Conservation (phyloP, 75 land plant species). For the Pinus tabuliformis region DNA sequence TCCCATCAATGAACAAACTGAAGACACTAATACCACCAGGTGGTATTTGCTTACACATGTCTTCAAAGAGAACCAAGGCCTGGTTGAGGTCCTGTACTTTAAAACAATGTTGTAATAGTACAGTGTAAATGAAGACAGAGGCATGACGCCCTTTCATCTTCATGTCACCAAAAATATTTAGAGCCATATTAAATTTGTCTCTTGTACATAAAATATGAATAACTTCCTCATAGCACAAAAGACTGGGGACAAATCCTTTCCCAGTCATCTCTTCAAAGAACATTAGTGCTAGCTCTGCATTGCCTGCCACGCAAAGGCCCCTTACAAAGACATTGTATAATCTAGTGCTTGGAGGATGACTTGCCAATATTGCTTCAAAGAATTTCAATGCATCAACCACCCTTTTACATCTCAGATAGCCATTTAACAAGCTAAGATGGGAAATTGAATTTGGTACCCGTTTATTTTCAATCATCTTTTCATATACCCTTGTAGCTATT, state of each 20-base stretch:
- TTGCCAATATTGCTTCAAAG: constrained; percentile 20
- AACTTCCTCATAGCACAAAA: constrained; percentile 47
- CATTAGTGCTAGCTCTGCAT: constrained; percentile 31
- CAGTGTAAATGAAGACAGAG: constrained; percentile 47
- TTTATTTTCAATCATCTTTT: constrained; percentile 31
- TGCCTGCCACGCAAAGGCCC: constrained; percentile 2
- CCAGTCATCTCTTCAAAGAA: constrained; percentile 25
- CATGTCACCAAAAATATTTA: constrained; percentile 34
- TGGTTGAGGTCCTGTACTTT: constrained; percentile 15
- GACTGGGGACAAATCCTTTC: constrained; percentile 27
- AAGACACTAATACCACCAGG: constrained; percentile 2
- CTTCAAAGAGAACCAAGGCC: constrained; percentile 28
- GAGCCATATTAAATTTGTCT: constrained; percentile 22
- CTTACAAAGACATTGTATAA: constrained; percentile 35
- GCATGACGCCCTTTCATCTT: constrained; percentile 20
- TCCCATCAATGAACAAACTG: constrained; percentile 28
- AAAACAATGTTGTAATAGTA: constrained; percentile 33
- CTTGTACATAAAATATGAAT: constrained; percentile 17
- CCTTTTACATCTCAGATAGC: constrained; percentile 37
- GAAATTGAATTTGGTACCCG: constrained; percentile 20
- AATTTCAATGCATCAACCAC: constrained; percentile 42
- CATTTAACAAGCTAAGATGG: constrained; percentile 31
- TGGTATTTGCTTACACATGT: background rate
- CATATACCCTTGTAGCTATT: constrained; percentile 30
- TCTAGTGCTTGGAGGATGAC: constrained; percentile 18